A percentile compares a stretch with the other conserved stretches of the same genome.
Conservation (phyloP, 495 filamentous ascomycete species). For the Penicillium dipodomyicola region DNA sequence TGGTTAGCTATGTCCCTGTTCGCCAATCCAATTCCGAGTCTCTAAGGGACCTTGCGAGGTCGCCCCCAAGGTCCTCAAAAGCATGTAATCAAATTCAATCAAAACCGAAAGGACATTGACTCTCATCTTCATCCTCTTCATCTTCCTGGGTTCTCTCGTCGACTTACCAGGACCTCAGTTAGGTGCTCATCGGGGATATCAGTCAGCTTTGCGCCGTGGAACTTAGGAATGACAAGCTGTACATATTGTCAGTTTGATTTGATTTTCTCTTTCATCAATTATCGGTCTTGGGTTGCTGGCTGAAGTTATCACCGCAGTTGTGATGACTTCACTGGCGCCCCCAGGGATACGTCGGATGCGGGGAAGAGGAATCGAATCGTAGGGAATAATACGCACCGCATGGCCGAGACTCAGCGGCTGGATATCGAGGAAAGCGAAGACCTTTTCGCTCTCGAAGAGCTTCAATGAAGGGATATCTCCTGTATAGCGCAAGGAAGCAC, state of each 20-base stretch:
- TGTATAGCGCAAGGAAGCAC: conserved; percentile 28
- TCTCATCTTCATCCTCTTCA: conserved; percentile 2
- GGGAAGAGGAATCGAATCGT: conserved; percentile 17
- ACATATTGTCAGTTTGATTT: conserved; percentile 13
- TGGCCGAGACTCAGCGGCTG: conserved; percentile 82
- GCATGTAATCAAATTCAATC: neutral
- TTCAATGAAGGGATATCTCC: conserved; percentile 95
- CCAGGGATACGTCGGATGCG: conserved; percentile 12
- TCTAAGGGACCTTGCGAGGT: conserved; percentile 22
- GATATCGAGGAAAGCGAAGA: conserved; percentile 96
- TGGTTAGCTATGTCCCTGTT: conserved; percentile 13
- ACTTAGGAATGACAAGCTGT: conserved; percentile 94
- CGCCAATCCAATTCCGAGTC: neutral
- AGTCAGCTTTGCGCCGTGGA: conserved; percentile 86
- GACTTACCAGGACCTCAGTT: conserved; percentile 71
- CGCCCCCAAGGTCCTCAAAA: neutral
- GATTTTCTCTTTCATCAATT: neutral
- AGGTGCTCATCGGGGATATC: conserved; percentile 93
- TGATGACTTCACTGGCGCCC: neutral
- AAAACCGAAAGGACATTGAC: neutral
- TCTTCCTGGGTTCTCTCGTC: neutral
- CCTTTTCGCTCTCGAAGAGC: conserved; percentile 89
- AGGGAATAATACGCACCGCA: conserved; percentile 52
- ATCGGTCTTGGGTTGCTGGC: neutral
- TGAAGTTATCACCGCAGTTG: neutral